These are phyloP conservation scores for Escovopsis weberi DNA, from an alignment of 2,329 filamentous ascomycete species.

Conservation along the genomic window DNA sequence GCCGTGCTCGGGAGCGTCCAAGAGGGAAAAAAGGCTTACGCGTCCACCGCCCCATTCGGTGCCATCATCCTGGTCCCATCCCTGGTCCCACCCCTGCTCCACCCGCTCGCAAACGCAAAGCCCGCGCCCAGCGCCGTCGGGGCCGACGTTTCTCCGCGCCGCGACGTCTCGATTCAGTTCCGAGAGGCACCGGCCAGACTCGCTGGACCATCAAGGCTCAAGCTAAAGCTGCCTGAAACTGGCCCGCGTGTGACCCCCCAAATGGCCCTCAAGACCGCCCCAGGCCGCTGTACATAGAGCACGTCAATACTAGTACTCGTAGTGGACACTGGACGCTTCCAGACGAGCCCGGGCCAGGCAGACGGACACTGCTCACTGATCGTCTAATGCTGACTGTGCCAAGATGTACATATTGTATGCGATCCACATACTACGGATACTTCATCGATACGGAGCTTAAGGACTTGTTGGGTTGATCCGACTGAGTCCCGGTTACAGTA, in stretches of 20 bases:
- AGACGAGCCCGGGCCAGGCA: too few species aligned
- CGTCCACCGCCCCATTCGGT: constrained; percentile 13
- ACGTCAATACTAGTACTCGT: too few species aligned
- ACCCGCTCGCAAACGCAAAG: constrained; percentile 1
- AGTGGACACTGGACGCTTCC: neutral
- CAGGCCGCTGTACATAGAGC: neutral
- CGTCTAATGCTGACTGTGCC: too few species aligned
- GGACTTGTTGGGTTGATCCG: too few species aligned
- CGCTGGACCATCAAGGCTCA: too few species aligned
- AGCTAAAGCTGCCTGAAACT: constrained; percentile 1
- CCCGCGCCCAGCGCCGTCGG: constrained; percentile 5
- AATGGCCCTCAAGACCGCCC: neutral
- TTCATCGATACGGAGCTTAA: too few species aligned
- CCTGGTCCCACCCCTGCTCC: constrained; percentile 6
- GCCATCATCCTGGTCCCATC: constrained; percentile 6
- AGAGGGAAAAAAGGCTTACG: constrained; percentile 12
- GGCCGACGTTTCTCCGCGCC: neutral
- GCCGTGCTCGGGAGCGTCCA: neutral
- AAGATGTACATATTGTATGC: too few species aligned
- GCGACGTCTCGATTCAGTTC: neutral
- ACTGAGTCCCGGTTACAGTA: too few species aligned
- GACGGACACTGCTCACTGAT: too few species aligned
- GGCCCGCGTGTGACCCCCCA: neutral
- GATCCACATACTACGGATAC: too few species aligned
- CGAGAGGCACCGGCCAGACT: too few species aligned